phyloP scores from a whole-genome alignment of 345 rosid species.

The Theobroma cacao region DNA sequence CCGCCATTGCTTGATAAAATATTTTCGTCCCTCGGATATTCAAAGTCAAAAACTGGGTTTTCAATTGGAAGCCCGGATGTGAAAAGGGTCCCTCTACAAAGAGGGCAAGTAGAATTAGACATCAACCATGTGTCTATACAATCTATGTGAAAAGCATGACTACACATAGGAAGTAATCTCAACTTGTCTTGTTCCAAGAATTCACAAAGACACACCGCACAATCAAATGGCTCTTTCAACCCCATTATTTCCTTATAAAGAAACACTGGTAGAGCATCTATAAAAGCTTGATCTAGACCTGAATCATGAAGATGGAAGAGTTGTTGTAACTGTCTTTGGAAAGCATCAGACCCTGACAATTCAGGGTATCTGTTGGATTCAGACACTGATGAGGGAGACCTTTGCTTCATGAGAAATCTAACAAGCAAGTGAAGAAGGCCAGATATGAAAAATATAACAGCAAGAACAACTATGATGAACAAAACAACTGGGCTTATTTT shows the following conservation, averaged over 20 bases:
- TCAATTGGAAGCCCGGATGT: slow-evolving; percentile 48
- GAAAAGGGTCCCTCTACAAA: slow-evolving; percentile 76
- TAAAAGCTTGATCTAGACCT: slow-evolving; percentile 84
- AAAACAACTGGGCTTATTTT: slow-evolving; percentile 63
- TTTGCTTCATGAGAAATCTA: slow-evolving; percentile 56
- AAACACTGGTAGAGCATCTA: slow-evolving; percentile 85
- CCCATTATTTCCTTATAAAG: slow-evolving; percentile 68
- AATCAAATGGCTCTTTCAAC: slow-evolving; percentile 80
- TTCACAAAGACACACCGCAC: slow-evolving; percentile 86
- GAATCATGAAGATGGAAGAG: slow-evolving; percentile 92
- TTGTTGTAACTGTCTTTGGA: slow-evolving; percentile 81
- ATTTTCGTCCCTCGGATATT: slow-evolving; percentile 49
- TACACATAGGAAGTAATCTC: slow-evolving; percentile 77
- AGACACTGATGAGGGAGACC: slow-evolving; percentile 47
- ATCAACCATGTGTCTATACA: slow-evolving; percentile 93
- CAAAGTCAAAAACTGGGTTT: slow-evolving; percentile 55
- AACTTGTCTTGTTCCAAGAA: slow-evolving; percentile 66
- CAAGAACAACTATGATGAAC: slow-evolving; percentile 60
- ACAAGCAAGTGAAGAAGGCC: slow-evolving; percentile 68
- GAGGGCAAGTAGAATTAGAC: slow-evolving; percentile 90
- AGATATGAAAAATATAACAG: slow-evolving; percentile 61
- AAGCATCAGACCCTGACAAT: slow-evolving; percentile 58
- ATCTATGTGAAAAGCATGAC: slow-evolving; percentile 89
- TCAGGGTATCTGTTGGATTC: slow-evolving; percentile 57
- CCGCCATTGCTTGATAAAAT: slow-evolving; percentile 31